Evolutionary conservation across 768 basidiomycete species (phyloP), one percentile per base, ranked within the genome.

Genomic region (Rhodosporidiobolus sp.): DNA sequence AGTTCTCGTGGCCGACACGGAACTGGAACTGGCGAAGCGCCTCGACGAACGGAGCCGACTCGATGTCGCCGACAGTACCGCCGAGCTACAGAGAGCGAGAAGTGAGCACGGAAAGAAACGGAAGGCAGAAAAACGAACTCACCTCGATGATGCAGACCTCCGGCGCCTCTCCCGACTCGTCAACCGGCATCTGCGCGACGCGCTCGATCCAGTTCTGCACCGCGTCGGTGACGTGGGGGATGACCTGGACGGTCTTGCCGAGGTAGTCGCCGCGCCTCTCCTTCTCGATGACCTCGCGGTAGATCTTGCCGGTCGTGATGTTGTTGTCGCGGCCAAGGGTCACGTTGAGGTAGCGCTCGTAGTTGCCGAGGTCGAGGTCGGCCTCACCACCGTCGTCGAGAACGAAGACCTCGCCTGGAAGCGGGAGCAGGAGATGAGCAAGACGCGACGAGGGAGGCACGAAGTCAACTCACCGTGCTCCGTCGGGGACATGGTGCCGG

Each of bases 1-100:
- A 97, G 82, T 98, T 97, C 69, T 93, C 91, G 80, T 90, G 87
- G 26, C 95, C 94, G 30, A 98, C 94, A 67, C 95, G 89, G 85
- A 97, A 97, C 80, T 99, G 95, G 85, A 99, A 99, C 81, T 99
- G 95, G n/a, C 95, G 88, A 90, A 99, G 94, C 1, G 95, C 95
- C 81, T 99, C 95, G 57, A 99, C 85, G 81, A 99, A 99, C 4
- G 95, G 95, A 6, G 94, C 94, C 11, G 93, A 96, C 79, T 99
- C 95, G 80, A 99, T 99, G 79, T 99, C 95, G 56, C 95, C 95
- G 24, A 99, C 95, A 0, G 95, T 99, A 30, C 95, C 95, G 67
- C 95, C 95, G 72, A 99, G 90, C 92, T 94, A 72, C n/a, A 66
- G n/a, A 46, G 28, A 35, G 24, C 46, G 52, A n/a, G n/a, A 26